Evolutionary conservation across 2,329 filamentous ascomycete species (phyloP).

Genomic region (Aureobasidium sp.): DNA sequence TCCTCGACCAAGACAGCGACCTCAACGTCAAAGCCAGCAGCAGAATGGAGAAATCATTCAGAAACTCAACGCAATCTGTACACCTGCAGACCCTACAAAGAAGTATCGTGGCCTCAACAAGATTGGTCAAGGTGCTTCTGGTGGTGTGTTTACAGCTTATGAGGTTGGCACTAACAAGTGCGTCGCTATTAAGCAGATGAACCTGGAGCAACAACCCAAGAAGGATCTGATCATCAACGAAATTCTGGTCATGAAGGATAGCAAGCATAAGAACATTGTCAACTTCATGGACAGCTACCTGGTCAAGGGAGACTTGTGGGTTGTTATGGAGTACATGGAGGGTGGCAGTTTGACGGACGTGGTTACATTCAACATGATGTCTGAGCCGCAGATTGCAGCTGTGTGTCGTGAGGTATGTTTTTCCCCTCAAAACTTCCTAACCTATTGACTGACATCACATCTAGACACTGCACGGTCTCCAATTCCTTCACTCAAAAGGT

Average conservation of each 20-base stretch:
- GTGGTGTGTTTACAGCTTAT: slow-evolving; percentile 88
- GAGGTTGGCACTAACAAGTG: slow-evolving; percentile 75
- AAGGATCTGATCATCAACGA: slow-evolving; percentile 99
- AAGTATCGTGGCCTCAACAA: slow-evolving; percentile 84
- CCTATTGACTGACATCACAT: slow-evolving; percentile 21
- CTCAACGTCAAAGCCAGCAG: slow-evolving; percentile 60
- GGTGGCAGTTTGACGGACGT: slow-evolving; percentile 96
- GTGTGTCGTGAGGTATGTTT: slow-evolving; percentile 67
- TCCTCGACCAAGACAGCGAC: slow-evolving; percentile 65
- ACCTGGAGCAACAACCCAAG: slow-evolving; percentile 95
- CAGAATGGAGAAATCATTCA: slow-evolving; percentile 68
- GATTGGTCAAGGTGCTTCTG: slow-evolving; percentile 95
- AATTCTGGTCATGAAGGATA: slow-evolving; percentile 98
- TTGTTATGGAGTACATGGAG: slow-evolving; percentile 99
- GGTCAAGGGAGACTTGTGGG: slow-evolving; percentile 85
- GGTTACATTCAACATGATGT: slow-evolving; percentile 99
- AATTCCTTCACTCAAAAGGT: slow-evolving; percentile 93
- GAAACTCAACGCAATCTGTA: slow-evolving; percentile 82
- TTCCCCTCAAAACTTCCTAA: slow-evolving; percentile 16
- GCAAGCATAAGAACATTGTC: slow-evolving; percentile 96
- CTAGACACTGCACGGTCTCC: slow-evolving; percentile 72
- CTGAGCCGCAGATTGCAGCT: slow-evolving; percentile 90
- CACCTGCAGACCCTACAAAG: slow-evolving; percentile 76
- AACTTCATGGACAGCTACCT: slow-evolving; percentile 99
- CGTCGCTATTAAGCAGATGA: slow-evolving; percentile 99